A percentile compares a stretch with the other conserved stretches of the same genome.
phyloP scores from a whole-genome alignment of 352 stramenopile species.

The Phytophthora pluvialis region DNA sequence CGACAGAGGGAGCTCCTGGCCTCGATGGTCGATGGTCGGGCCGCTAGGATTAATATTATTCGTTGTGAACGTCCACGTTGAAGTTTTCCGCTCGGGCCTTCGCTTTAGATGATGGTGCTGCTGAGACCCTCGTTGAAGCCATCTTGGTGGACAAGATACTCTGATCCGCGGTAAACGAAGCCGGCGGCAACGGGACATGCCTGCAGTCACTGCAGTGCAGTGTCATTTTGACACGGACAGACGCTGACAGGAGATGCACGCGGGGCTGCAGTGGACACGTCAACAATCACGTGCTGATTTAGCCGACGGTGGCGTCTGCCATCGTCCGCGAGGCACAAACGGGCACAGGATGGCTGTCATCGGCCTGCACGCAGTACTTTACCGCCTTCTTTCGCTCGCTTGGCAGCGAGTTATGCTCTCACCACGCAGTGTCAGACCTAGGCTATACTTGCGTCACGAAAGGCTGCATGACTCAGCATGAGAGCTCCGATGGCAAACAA shows the following conservation, averaged over 20 bases:
- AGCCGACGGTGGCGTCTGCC: background rate
- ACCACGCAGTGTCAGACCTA: background rate
- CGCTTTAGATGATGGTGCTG: background rate
- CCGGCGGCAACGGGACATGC: background rate
- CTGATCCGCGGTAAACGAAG: slow-evolving; percentile 9
- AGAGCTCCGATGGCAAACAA: too few species aligned
- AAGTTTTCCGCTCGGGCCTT: background rate
- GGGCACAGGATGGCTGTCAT: background rate
- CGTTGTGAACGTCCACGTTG: background rate
- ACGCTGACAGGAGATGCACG: background rate
- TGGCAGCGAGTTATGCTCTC: background rate
- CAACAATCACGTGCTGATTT: background rate
- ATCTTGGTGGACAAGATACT: slow-evolving; percentile 15
- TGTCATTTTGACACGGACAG: background rate
- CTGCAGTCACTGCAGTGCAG: too few species aligned
- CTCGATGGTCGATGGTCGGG: too few species aligned
- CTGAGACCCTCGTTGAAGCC: background rate
- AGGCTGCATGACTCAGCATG: background rate
- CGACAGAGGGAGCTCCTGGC: background rate
- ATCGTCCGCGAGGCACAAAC: background rate
- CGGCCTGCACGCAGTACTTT: background rate
- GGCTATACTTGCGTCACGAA: background rate
- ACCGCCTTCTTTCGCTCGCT: background rate
- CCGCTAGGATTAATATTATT: slow-evolving; percentile 6
- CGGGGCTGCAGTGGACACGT: background rate